Percentiles rank a stretch among this genome's conserved stretches.
Evolutionary conservation across 2,329 filamentous ascomycete species (phyloP).

Genomic region (Stachybotrys chlorohalonatus): DNA sequence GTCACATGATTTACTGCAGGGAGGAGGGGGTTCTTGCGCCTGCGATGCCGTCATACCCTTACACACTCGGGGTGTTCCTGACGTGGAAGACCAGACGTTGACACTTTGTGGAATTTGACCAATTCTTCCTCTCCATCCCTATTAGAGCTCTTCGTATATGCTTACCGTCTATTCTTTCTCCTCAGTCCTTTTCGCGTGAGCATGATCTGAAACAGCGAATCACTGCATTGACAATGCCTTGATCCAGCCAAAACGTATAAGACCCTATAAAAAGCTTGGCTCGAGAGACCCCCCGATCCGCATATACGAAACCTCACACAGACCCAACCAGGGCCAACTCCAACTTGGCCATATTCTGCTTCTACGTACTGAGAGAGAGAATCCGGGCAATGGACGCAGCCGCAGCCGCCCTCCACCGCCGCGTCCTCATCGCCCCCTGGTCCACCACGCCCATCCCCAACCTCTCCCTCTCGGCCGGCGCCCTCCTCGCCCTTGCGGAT

Average conservation of each 20-base stretch:
- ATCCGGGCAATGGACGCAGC: background rate
- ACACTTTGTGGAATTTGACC: no score
- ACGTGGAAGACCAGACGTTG: background rate
- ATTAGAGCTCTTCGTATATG: background rate
- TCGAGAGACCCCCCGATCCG: background rate
- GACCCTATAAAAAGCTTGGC: background rate
- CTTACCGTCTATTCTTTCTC: background rate
- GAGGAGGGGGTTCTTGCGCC: background rate
- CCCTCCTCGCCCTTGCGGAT: conserved; percentile 50
- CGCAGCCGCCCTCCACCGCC: background rate
- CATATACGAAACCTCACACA: background rate
- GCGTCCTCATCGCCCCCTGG: conserved; percentile 31
- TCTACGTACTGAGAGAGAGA: no score
- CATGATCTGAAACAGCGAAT: background rate
- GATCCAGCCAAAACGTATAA: background rate
- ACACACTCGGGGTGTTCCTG: background rate
- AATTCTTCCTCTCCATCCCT: background rate
- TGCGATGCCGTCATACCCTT: background rate
- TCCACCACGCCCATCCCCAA: conserved; percentile 33
- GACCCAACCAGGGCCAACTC: background rate
- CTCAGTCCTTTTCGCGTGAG: background rate
- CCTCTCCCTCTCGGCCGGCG: conserved; percentile 39
- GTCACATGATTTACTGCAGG: background rate
- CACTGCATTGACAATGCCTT: background rate
- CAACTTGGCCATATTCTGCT: no score